These are phyloP conservation scores for Phycomyces blakesleeanus DNA, from an alignment of 192 early-diverging fungal species.

Conservation along the genomic window DNA sequence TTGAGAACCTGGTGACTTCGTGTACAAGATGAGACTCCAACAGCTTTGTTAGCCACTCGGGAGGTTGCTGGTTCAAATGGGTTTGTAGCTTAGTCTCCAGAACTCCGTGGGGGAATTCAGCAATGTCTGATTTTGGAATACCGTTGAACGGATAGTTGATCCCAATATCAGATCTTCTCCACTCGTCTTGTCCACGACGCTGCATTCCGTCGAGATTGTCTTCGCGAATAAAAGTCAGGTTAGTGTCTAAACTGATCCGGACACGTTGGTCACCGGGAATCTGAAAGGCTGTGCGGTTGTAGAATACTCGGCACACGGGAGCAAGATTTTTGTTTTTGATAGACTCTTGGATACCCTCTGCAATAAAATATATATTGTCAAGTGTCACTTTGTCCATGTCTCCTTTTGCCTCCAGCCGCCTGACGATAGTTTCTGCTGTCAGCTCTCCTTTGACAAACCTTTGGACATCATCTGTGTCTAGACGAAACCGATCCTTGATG, in stretches of 20 bases:
- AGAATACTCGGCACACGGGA: constrained; percentile 75
- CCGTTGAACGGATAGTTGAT: constrained; percentile 73
- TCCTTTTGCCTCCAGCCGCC: constrained; percentile 60
- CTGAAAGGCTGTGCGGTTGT: constrained; percentile 90
- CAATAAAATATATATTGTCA: constrained; percentile 49
- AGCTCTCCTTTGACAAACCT: constrained; percentile 60
- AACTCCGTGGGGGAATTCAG: constrained; percentile 79
- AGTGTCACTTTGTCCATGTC: constrained; percentile 49
- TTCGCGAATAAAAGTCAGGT: constrained; percentile 83
- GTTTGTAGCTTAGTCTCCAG: constrained; percentile 85
- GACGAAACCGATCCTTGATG: constrained; percentile 77
- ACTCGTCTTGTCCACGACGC: constrained; percentile 59
- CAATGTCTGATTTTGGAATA: constrained; percentile 67
- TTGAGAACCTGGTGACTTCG: constrained; percentile 82
- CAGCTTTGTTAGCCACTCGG: constrained; percentile 76
- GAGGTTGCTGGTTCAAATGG: constrained; percentile 64
- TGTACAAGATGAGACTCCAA: constrained; percentile 67
- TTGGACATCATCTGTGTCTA: constrained; percentile 81
- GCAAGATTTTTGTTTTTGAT: constrained; percentile 57
- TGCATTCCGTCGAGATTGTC: constrained; percentile 59
- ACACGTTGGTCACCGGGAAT: constrained; percentile 81
- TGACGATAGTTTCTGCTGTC: constrained; percentile 53
- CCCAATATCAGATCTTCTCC: constrained; percentile 73
- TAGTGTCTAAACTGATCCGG: constrained; percentile 82
- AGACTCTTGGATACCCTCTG: constrained; percentile 55